Percentiles rank a stretch among this genome's conserved stretches.
phyloP scores from a whole-genome alignment of 805 yeast species.

The Myxozyma neglecta region DNA sequence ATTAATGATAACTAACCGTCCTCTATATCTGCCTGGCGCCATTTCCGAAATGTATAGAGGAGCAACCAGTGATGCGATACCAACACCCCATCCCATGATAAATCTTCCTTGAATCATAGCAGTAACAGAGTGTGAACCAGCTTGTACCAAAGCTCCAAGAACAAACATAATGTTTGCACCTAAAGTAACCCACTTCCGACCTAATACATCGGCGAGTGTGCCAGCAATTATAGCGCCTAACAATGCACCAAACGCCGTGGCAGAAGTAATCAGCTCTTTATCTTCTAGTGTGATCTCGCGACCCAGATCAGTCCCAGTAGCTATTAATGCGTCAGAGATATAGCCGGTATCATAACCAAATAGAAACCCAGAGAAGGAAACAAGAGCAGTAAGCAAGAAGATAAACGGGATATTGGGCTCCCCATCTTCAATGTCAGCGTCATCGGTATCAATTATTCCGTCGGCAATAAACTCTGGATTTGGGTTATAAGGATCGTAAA shows the following conservation, averaged over 20 bases:
- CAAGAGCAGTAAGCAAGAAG: slow-evolving; percentile 38
- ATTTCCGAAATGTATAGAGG: slow-evolving; percentile 90
- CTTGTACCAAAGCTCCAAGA: slow-evolving; percentile 80
- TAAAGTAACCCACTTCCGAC: slow-evolving; percentile 81
- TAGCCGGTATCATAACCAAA: slow-evolving; percentile 98
- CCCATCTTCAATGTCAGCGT: slow-evolving; percentile 19
- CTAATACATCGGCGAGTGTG: slow-evolving; percentile 72
- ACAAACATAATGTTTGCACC: slow-evolving; percentile 79
- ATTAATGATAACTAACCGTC: slow-evolving; percentile 84
- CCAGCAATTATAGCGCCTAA: slow-evolving; percentile 81
- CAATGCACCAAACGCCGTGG: slow-evolving; percentile 91
- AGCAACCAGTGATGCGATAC: slow-evolving; percentile 90
- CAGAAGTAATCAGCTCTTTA: slow-evolving; percentile 87
- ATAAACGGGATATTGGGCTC: slow-evolving; percentile 32
- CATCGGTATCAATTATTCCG: not conserved
- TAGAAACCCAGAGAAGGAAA: slow-evolving; percentile 93
- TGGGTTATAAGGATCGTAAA: not conserved
- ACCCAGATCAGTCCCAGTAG: slow-evolving; percentile 73
- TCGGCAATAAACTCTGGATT: not conserved
- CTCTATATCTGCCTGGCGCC: slow-evolving; percentile 84
- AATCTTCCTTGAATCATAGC: slow-evolving; percentile 89
- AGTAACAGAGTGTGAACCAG: slow-evolving; percentile 78
- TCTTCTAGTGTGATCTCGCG: slow-evolving; percentile 67
- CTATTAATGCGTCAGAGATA: slow-evolving; percentile 87
- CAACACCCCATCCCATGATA: slow-evolving; percentile 96